These are phyloP conservation scores for Cephalotrichum gorgonifer DNA, from an alignment of 2,329 filamentous ascomycete species.

Conservation along the genomic window DNA sequence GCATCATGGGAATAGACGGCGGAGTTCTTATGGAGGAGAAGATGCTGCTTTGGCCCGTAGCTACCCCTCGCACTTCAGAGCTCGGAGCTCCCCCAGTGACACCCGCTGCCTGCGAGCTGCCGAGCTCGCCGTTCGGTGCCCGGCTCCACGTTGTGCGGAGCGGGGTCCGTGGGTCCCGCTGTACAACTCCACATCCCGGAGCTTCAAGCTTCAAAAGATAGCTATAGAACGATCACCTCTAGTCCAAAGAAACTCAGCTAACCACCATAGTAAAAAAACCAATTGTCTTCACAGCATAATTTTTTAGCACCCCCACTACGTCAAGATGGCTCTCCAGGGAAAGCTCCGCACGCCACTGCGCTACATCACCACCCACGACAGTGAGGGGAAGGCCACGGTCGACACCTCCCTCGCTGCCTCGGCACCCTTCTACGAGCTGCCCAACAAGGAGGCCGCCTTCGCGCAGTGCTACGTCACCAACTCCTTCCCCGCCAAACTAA, in stretches of 20 bases:
- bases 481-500: conserved; percentile 26
- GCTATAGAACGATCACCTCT: conserved; percentile 6
- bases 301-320: background rate
- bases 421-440: conserved; percentile 18
- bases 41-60: conserved; percentile 8
- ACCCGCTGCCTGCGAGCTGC: conserved; percentile 23
- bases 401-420: conserved; percentile 9
- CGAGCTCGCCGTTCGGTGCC: conserved; percentile 41
- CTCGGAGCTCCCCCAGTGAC: conserved; percentile 15
- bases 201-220: conserved; percentile 42
- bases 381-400: conserved; percentile 9
- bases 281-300: background rate
- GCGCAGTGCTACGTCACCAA: conserved; percentile 30
- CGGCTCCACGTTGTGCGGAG: conserved; percentile 39
- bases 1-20: conserved; percentile 28
- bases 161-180: conserved; percentile 18
- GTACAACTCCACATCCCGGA: conserved; percentile 40
- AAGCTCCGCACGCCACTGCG: conserved; percentile 12
- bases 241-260: conserved; percentile 1
- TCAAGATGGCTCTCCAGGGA: conserved; percentile 9
- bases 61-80: conserved; percentile 10
- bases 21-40: conserved; percentile 30
- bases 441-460: conserved; percentile 23
- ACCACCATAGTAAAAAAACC: background rate
- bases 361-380: conserved; percentile 8